These are phyloP conservation scores for Apium graveolens DNA, from an alignment of 129 eudicot species.

Conservation along the genomic window DNA sequence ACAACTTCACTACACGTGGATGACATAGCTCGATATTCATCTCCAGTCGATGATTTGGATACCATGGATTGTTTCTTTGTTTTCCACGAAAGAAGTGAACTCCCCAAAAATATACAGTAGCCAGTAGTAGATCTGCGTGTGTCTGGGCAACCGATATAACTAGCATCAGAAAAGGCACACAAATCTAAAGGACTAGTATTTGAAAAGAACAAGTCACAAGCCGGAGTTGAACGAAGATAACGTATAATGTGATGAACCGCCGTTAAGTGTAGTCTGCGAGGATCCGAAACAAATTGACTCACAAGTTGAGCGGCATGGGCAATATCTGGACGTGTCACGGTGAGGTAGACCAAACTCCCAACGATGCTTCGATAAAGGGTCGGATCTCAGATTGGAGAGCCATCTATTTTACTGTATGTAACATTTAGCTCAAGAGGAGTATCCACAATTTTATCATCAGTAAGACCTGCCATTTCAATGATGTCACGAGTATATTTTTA, in stretches of 20 bases:
- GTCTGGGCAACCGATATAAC: no score
- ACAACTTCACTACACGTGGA: background rate
- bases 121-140: no score
- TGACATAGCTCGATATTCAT: background rate
- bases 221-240: background rate
- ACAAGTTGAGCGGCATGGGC: no score
- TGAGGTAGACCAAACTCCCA: conserved; percentile 1
- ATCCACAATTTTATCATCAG: no score
- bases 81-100: no score
- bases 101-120: no score
- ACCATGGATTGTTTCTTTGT: no score
- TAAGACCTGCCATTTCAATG: no score
- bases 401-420: background rate
- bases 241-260: background rate
- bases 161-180: no score
- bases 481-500: background rate
- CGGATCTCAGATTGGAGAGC: background rate
- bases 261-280: background rate
- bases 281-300: background rate
- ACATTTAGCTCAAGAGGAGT: no score
- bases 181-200: no score
- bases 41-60: background rate
- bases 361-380: background rate
- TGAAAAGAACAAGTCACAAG: background rate
- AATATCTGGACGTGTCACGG: no score